phyloP scores from a whole-genome alignment of 2,329 filamentous ascomycete genomes.

The Nothomitra cinnamomea region DNA sequence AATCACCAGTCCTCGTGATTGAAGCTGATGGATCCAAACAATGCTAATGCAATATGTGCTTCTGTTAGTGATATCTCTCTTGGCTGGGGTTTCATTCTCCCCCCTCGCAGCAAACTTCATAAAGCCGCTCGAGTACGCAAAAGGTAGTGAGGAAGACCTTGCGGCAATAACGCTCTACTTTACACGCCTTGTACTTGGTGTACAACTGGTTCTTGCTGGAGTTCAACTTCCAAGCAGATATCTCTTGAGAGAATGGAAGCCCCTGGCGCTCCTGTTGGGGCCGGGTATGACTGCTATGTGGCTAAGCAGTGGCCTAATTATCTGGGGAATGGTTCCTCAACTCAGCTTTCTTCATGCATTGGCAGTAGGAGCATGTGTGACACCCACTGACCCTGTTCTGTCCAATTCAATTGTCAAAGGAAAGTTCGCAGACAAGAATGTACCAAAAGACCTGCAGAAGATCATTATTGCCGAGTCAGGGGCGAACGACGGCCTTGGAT shows the following conservation, averaged over 20 bases:
- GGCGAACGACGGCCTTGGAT: conserved; percentile 76
- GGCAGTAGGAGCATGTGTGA: conserved; percentile 71
- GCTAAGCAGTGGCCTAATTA: conserved; percentile 59
- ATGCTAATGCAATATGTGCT: not conserved
- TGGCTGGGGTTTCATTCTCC: conserved; percentile 64
- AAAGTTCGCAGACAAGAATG: conserved; percentile 81
- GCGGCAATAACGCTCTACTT: conserved; percentile 68
- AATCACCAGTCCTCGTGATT: not conserved
- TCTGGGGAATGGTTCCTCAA: conserved; percentile 60
- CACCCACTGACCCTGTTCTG: conserved; percentile 75
- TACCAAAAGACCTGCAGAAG: conserved; percentile 64
- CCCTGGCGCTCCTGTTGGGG: conserved; percentile 56
- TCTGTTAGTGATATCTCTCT: conserved; percentile 56
- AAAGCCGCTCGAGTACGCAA: conserved; percentile 57
- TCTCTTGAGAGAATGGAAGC: conserved; percentile 60
- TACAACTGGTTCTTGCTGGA: conserved; percentile 78
- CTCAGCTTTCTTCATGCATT: conserved; percentile 62
- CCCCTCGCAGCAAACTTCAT: conserved; percentile 63
- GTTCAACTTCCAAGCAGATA: conserved; percentile 78
- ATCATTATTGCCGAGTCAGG: conserved; percentile 51
- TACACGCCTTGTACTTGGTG: conserved; percentile 69
- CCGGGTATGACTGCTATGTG: conserved; percentile 82
- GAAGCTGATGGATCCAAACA: conserved; percentile 6
- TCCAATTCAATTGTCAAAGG: conserved; percentile 87
- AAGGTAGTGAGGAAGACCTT: conserved; percentile 37